Conservation (phyloP, 441 rosid species). For the Geranium incanum region DNA sequence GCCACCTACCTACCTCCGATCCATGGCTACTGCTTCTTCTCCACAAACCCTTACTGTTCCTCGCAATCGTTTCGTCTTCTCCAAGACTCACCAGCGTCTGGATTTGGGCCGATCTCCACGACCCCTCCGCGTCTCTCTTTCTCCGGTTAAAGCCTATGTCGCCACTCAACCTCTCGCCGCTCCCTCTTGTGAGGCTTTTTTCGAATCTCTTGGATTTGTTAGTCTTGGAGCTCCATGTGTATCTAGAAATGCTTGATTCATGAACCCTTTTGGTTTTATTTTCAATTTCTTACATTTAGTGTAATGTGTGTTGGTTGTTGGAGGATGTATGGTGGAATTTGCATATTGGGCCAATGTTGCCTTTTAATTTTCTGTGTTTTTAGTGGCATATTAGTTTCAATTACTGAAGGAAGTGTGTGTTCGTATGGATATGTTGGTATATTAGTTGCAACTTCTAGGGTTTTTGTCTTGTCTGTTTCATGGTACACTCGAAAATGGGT, state of each 20-base stretch:
- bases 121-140: neutral
- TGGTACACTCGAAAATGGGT: neutral
- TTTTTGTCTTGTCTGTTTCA: neutral
- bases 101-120: slow-evolving; percentile 1
- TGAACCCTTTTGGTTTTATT: slow-evolving; percentile 1
- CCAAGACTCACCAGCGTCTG: neutral
- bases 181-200: neutral
- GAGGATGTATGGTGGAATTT: neutral
- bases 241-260: neutral
- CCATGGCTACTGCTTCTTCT: slow-evolving; percentile 1
- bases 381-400: neutral
- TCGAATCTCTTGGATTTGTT: neutral
- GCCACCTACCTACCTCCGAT: neutral
- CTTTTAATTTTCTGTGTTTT: neutral
- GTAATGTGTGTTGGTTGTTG: slow-evolving; percentile 8
- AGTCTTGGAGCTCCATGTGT: neutral
- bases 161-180: neutral
- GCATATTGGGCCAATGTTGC: neutral
- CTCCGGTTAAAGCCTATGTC: neutral
- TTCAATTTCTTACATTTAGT: neutral
- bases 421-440: neutral
- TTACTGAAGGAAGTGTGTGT: neutral
- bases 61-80: neutral
- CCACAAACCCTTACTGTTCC: neutral
- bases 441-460: neutral